A percentile compares a stretch with the other conserved stretches of the same genome.
phyloP scores from a whole-genome alignment of 371 early-diverging fungal genomes.

The Parasitella parasitica region DNA sequence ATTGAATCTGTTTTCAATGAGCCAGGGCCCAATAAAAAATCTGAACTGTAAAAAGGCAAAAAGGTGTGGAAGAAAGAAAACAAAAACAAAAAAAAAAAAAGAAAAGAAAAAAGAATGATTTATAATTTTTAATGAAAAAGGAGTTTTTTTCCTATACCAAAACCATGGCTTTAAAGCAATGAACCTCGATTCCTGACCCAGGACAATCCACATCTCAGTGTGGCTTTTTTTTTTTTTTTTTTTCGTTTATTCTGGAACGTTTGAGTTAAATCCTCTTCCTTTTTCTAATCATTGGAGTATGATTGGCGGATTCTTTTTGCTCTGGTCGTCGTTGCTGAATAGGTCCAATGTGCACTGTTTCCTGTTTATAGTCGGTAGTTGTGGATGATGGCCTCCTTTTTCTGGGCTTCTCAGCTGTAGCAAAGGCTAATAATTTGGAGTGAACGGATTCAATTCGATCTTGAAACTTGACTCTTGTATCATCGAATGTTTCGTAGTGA shows the following conservation, averaged over 20 bases:
- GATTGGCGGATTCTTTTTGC: not conserved
- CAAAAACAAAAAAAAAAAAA: slow-evolving; percentile 3
- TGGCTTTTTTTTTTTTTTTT: not conserved
- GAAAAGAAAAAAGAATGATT: not conserved
- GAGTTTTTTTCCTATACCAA: not conserved
- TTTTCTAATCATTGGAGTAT: not conserved
- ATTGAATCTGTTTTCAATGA: not conserved
- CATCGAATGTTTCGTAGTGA: slow-evolving; percentile 51
- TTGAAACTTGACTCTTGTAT: slow-evolving; percentile 46
- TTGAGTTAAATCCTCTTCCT: not conserved
- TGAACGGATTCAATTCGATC: slow-evolving; percentile 19
- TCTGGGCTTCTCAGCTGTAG: not conserved
- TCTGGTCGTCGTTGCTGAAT: not conserved
- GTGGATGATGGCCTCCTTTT: not conserved
- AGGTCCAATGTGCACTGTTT: not conserved
- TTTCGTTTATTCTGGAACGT: not conserved
- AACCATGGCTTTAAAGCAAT: too few relatives aligned
- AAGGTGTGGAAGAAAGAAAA: not conserved
- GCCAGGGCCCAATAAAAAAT: slow-evolving; percentile 1
- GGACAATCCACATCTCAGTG: not conserved
- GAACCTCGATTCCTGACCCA: not conserved
- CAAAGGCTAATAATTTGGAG: not conserved
- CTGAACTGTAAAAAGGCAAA: not conserved
- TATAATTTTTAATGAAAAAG: not conserved
- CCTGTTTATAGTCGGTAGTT: not conserved